Evolutionary conservation across 371 early-diverging fungal species (phyloP), one percentile per base, ranked within the genome.

Genomic region (Smittium mucronatum): DNA sequence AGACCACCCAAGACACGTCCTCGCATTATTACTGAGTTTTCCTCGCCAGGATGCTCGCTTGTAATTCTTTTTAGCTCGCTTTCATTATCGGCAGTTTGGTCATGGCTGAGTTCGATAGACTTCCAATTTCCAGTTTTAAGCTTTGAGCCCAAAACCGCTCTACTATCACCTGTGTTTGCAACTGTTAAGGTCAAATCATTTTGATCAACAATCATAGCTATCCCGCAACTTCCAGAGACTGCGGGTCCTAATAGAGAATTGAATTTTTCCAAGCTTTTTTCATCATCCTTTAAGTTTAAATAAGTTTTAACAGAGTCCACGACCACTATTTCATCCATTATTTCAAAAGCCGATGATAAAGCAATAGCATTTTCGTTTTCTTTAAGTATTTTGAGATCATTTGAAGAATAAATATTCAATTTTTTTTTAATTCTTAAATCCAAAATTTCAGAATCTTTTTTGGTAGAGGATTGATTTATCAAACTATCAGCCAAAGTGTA

Each of bases 1-100:
- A 93, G 81, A 0, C 86, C 86, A 25, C 94, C 94, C 1, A 93
- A 78, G 2, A 93, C 84, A 29, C 94, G 81, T 1, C 87, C 87
- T 0, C 83, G 67, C 57, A 71, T 69, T 30, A 90, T 72, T 2
- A 90, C 88, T 1, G 86, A 82, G 29, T 81, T 75, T 34, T 81
- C 81, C 70, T 91, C 91, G 1, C 86, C 87, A 1, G 93, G 92
- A 75, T 93, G 93, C 74, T 92, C 91, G 30, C 81, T 80, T 28
- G 77, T 58, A 65, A 93, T 64, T 15, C 93, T 74, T 34, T 76
- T 71, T 64, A 84, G 74, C 75, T 93, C 93, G 32, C 72, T 75
- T 57, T 79, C 77, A 69, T 88, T 91, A 26, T 76, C 67, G 16
- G 80, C 85, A 0, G 87, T 90, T 70, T 92, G 92, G 74, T 93